Base-by-base conservation (phyloP, 2,329 filamentous ascomycete genomes). In the Ceratocystis eucalypticola region DNA sequence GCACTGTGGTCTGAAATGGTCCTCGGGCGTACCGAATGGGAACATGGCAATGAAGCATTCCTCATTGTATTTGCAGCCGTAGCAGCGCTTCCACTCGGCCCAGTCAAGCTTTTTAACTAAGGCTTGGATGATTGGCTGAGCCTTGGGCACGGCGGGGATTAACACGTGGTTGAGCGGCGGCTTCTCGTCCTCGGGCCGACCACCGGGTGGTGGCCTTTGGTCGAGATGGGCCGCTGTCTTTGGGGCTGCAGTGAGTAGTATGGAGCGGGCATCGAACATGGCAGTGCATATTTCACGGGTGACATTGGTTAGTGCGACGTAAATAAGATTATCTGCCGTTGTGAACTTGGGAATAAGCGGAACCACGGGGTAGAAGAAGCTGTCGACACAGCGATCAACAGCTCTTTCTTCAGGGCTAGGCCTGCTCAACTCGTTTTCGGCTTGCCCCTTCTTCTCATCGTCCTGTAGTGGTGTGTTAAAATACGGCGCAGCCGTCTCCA, bases 31-130 rank as follows among this genome's bases (percentile, higher is more conserved):
- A 0, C 84, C 84, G 71, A 79, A 76, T 0, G 84, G 85, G 84
- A 84, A 88, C 71, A 87, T 85, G 1, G 84, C 83, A n/a, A 86
- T 76, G 59, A 83, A 79, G 68, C 84, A 84, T 2, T 85, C 73
- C 72, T 87, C 80, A 57, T 82, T 77, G 6, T 77, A 75, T 0
- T 70, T 72, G 71, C 85, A 88, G 0, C 77, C 76, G 5, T 76
- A 74, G 64, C 83, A 83, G 62, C 79, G 76, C 70, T 82, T 85
- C 83, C 83, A 87, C 0, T 74, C 77, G 2, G 82, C 78, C 85
- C 85, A 88, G 5, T 77, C 76, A 1, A 88, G 75, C 66, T 80
- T 80, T 0, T 73, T 68, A 22, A 80, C 77, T 17, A 88, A 65
- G 0, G 64, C 44, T 17, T 66, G 69, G 6, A 75, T 64, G 5